Base-by-base conservation (phyloP, 768 basidiomycete genomes). In the Imleria badia region DNA sequence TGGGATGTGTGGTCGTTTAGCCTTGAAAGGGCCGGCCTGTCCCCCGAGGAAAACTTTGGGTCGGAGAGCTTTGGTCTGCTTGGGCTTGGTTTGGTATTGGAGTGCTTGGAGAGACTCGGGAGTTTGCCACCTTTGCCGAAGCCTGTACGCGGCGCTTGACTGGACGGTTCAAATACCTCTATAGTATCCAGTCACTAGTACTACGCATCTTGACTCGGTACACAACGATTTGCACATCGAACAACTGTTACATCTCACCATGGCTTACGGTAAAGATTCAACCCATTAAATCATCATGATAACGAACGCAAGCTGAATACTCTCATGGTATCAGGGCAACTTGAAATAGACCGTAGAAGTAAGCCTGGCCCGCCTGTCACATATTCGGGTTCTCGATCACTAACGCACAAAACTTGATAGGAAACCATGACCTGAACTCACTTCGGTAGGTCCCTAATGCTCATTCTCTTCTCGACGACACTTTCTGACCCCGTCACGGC, bases 1-100 rank as follows among this genome's bases (percentile, higher is more conserved):
- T 92, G 89, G 89, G 70, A 66, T 9, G 84, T 82, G 10, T 92
- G 87, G 89, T 69, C 73, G 31, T 80, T 78, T 58, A 81, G 82
- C 55, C 74, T 78, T 41, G 63, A 73, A 39, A 73, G 76, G 47
- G 64, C 60, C 22, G 38, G 56, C 2, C 61, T 64, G 22, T 71
- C 69, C 7, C 11, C 38, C 13, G 55, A 14, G 9, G 63, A 61
- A 40, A 66, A 71, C 12, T 80, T 81, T 62, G 85, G 83, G 14
- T 73, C 78, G 3, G 76, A 81, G 52, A 90, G 87, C 59, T 91
- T 91, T 65, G 82, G 84, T 8, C 62, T 92, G 41, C 75, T 91
- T 45, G 81, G 82, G 0, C 72, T 91, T 38, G 77, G 78, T 12
- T 67, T 78, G 6, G 75, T 88, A 30, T 76, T 88, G 51, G 81